Evolutionary conservation across 2,329 filamentous ascomycete species (phyloP).

Genomic region (Stenocarpella maydis): DNA sequence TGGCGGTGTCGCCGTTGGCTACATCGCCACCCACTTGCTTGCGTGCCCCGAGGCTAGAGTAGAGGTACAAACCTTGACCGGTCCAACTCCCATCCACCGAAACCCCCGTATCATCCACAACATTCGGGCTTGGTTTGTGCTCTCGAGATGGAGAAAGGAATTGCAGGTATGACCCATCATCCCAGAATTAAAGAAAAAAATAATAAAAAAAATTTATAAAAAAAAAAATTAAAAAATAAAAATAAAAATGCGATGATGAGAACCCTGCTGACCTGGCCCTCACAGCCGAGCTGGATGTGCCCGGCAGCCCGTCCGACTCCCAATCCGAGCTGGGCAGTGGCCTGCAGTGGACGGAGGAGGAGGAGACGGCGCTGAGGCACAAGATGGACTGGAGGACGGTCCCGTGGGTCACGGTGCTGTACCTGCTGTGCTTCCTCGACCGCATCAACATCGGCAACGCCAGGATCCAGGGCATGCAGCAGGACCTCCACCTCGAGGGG

Average conservation of each 20-base stretch:
- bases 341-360: conserved; percentile 30
- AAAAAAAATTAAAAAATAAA: too few species aligned
- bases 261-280: conserved; percentile 62
- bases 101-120: not conserved
- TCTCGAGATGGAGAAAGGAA: conserved; percentile 68
- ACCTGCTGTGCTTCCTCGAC: conserved; percentile 80
- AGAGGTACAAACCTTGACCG: not conserved
- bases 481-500: conserved; percentile 65
- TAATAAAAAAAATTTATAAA: too few species aligned
- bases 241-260: conserved; percentile 62
- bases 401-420: conserved; percentile 73
- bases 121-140: conserved; percentile 53
- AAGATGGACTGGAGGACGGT: conserved; percentile 73
- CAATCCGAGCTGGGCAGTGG: conserved; percentile 1
- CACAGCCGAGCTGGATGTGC: conserved; percentile 50
- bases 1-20: not conserved
- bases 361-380: conserved; percentile 65
- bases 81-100: not conserved
- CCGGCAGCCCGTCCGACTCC: conserved; percentile 4
- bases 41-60: not conserved
- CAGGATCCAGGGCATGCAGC: conserved; percentile 68
- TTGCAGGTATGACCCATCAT: conserved; percentile 64
- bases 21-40: not conserved
- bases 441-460: conserved; percentile 79
- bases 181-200: too few species aligned